Evolutionary conservation across 2,329 filamentous ascomycete genomes (phyloP).

Genomic region (Colletotrichum siamense): DNA sequence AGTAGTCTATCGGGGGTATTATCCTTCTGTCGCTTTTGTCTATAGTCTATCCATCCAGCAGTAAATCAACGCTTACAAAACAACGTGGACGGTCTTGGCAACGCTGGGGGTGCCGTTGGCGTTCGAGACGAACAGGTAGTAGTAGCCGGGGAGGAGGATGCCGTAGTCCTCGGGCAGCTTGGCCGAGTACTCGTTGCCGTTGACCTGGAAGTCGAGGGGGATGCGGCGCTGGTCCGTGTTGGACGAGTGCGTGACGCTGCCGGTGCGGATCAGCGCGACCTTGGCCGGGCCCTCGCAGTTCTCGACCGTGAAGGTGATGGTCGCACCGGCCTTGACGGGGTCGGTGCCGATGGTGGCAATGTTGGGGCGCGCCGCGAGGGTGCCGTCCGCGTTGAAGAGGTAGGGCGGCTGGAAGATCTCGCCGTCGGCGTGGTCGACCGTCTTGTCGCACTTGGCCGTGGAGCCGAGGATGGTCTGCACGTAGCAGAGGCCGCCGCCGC

Average conservation of each 20-base stretch:
- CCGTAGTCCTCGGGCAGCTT: constrained; percentile 52
- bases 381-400: constrained; percentile 52
- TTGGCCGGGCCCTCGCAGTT: constrained; percentile 35
- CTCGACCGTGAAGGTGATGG: constrained; percentile 28
- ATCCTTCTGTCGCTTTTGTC: constrained; percentile 11
- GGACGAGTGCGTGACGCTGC: constrained; percentile 58
- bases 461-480: constrained; percentile 20
- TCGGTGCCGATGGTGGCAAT: constrained; percentile 38
- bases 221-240: constrained; percentile 65
- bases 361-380: constrained; percentile 41
- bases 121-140: constrained; percentile 58
- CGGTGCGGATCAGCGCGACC: constrained; percentile 52
- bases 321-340: constrained; percentile 29
- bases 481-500: constrained; percentile 58
- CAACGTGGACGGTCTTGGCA: constrained; percentile 43
- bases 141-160: constrained; percentile 57
- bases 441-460: constrained; percentile 40
- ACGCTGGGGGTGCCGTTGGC: constrained; percentile 49
- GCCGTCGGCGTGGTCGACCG: constrained; percentile 56
- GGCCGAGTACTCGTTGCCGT: constrained; percentile 40
- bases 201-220: constrained; percentile 36
- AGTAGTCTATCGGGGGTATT: neutral
- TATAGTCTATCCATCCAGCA: neutral
- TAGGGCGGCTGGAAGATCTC: constrained; percentile 64
- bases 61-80: constrained; percentile 15